Conservation (phyloP, 2,329 filamentous ascomycete species). For the Acephala macrosclerotiorum region DNA sequence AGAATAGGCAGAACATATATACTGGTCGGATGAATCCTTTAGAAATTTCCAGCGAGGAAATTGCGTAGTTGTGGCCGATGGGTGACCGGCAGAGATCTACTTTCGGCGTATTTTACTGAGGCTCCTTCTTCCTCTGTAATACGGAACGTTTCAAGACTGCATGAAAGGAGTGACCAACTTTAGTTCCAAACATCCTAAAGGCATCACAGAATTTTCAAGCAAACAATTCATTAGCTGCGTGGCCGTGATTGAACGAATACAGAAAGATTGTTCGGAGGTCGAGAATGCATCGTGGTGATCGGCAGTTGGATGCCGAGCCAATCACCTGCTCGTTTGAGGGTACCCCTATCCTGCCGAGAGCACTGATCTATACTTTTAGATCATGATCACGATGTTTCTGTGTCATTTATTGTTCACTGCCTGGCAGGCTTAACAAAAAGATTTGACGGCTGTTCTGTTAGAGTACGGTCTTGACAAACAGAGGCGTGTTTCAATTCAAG, state of each 20-base stretch:
- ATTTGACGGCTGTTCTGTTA: too few relatives aligned
- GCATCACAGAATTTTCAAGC: neutral
- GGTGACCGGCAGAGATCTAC: neutral
- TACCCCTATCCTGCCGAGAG: neutral
- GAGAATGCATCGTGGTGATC: neutral
- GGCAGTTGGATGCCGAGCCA: neutral
- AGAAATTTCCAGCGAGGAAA: neutral
- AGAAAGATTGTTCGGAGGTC: neutral
- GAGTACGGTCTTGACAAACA: neutral
- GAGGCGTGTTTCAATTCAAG: neutral
- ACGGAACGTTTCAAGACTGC: neutral
- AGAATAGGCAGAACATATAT: conserved; percentile 1
- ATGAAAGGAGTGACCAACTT: neutral
- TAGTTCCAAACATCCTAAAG: neutral
- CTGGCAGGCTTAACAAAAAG: too few relatives aligned
- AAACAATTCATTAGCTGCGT: neutral
- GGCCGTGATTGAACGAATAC: neutral
- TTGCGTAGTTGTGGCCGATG: neutral
- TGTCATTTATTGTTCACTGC: too few relatives aligned
- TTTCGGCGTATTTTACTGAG: conserved; percentile 3
- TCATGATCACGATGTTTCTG: too few relatives aligned
- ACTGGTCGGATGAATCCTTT: neutral
- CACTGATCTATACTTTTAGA: too few relatives aligned
- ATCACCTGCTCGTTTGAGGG: neutral
- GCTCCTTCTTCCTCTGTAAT: neutral